Evolutionary conservation across 139 green algal genomes (phyloP).

Genomic region (Closterium sp.): DNA sequence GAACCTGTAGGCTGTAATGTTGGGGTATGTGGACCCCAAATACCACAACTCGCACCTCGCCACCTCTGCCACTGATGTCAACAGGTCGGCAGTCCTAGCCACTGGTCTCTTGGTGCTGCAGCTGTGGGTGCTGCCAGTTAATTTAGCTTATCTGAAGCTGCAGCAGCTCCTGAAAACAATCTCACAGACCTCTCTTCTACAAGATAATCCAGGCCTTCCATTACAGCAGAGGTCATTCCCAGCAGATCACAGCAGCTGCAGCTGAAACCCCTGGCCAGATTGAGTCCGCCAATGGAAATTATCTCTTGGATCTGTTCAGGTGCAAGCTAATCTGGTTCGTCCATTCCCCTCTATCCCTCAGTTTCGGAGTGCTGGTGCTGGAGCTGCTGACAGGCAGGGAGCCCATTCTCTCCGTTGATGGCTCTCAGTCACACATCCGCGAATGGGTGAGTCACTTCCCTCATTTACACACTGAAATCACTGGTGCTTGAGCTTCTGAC

Average conservation of each 20-base stretch:
- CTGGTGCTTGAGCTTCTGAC: neutral
- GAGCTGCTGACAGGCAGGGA: neutral
- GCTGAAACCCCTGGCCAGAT: too few species aligned
- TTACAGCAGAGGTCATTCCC: too few species aligned
- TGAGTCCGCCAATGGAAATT: neutral
- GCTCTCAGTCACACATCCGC: too few species aligned
- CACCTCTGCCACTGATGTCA: neutral
- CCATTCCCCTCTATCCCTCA: neutral
- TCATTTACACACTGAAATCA: too few species aligned
- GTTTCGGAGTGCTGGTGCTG: neutral
- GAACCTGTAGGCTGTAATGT: neutral
- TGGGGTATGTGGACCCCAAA: neutral
- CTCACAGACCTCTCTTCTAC: too few species aligned
- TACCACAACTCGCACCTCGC: neutral
- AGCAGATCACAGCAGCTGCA: too few species aligned
- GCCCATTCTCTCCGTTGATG: too few species aligned
- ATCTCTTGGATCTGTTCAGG: neutral
- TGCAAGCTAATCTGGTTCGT: too few species aligned
- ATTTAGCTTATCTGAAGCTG: neutral
- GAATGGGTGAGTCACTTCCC: too few species aligned
- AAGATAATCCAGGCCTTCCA: too few species aligned
- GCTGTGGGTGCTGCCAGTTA: neutral
- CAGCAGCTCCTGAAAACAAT: neutral
- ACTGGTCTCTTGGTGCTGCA: neutral
- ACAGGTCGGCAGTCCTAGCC: neutral